phyloP scores from a whole-genome alignment of 1,139 yeast genomes.

The Candida neerlandica region DNA sequence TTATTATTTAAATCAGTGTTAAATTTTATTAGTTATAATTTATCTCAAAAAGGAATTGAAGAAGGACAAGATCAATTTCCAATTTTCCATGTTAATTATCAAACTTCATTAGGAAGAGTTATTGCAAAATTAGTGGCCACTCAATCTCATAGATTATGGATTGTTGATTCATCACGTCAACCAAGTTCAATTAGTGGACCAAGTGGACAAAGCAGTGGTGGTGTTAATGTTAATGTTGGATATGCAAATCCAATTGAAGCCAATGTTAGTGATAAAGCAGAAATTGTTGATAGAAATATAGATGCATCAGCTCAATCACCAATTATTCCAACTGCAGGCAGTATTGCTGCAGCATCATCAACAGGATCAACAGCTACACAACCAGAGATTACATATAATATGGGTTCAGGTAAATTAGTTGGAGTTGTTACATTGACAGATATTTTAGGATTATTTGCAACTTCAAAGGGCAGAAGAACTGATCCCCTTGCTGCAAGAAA shows the following conservation, averaged over 20 bases:
- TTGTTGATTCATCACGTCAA: conserved; percentile 59
- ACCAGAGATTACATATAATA: conserved; percentile 19
- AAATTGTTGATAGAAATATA: conserved; percentile 25
- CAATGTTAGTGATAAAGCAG: conserved; percentile 22
- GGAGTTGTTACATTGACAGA: conserved; percentile 94
- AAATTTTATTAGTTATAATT: conserved; percentile 83
- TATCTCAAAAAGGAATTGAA: conserved; percentile 85
- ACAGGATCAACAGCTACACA: conserved; percentile 22
- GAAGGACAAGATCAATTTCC: conserved; percentile 97
- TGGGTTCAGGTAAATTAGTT: conserved; percentile 72
- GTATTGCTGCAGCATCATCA: conserved; percentile 15
- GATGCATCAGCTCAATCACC: conserved; percentile 9
- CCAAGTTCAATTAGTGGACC: conserved; percentile 9
- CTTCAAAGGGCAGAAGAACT: conserved; percentile 64
- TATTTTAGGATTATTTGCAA: conserved; percentile 77
- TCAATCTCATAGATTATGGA: conserved; percentile 90
- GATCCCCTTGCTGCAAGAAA: conserved; percentile 87
- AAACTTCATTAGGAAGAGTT: conserved; percentile 81
- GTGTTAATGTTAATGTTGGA: conserved; percentile 9
- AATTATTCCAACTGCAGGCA: conserved; percentile 11
- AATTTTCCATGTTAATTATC: conserved; percentile 84
- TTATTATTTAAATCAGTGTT: conserved; percentile 79
- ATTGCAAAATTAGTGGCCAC: conserved; percentile 96
- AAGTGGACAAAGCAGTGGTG: conserved; percentile 7
- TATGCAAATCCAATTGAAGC: conserved; percentile 11